Conservation (phyloP, 495 filamentous ascomycete genomes). For the Aspergillus ostianus region DNA sequence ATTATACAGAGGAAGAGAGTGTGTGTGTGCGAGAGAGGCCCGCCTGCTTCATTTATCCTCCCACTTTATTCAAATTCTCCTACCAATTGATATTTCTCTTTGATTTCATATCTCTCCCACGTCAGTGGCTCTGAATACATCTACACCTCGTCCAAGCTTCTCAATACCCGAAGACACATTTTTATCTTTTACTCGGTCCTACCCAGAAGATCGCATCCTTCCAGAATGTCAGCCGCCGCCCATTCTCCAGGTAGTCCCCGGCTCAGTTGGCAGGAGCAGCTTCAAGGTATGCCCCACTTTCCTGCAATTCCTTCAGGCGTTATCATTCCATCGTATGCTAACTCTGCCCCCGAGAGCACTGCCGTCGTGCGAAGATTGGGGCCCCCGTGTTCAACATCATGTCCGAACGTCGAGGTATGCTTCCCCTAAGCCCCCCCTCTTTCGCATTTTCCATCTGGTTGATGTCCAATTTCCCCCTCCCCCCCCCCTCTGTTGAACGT, state of each 20-base stretch:
- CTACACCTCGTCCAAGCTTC: not conserved
- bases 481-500: constrained; percentile 2
- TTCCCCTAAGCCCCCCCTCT: constrained; percentile 3
- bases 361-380: constrained; percentile 51
- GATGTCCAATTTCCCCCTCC: not conserved
- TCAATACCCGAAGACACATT: not conserved
- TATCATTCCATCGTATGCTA: constrained; percentile 15
- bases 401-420: constrained; percentile 73
- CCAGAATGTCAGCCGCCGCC: constrained; percentile 32
- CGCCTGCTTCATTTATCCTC: not conserved
- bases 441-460: not conserved
- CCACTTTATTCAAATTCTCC: not conserved
- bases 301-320: constrained; percentile 16
- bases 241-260: constrained; percentile 22
- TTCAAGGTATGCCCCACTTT: constrained; percentile 46
- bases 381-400: constrained; percentile 67
- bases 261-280: constrained; percentile 51
- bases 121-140: not conserved
- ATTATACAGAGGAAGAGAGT: not conserved
- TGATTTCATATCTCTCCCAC: not conserved
- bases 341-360: constrained; percentile 52
- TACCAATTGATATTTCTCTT: not conserved
- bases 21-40: too few relatives aligned
- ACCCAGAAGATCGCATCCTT: constrained; percentile 4
- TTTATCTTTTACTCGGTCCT: not conserved